These are phyloP conservation scores for Hypomyces perniciosus DNA, from an alignment of 2,329 filamentous ascomycete species.

Conservation along the genomic window DNA sequence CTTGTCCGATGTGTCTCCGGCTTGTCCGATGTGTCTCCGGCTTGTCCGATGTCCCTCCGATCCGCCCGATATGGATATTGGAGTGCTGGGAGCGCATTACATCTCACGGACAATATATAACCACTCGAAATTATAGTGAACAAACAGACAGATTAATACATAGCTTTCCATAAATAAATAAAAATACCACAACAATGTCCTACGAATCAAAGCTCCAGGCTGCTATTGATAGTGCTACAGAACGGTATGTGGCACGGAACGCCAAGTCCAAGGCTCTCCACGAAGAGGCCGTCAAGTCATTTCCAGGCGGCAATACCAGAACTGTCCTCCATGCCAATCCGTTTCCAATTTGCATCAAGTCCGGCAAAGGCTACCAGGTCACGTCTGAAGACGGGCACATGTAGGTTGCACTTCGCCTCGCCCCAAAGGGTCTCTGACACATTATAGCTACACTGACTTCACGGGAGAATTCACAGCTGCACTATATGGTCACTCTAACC, in stretches of 20 bases:
- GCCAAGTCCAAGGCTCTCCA: slow-evolving; percentile 33
- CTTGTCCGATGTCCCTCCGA: too few species aligned
- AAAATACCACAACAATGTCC: background rate
- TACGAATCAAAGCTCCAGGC: slow-evolving; percentile 7
- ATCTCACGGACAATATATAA: too few species aligned
- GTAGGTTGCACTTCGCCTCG: slow-evolving; percentile 15
- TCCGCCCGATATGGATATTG: too few species aligned
- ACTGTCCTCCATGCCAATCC: slow-evolving; percentile 38
- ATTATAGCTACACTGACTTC: slow-evolving; percentile 49
- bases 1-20: too few species aligned
- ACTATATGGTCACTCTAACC: slow-evolving; percentile 60
- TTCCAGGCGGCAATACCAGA: slow-evolving; percentile 44
- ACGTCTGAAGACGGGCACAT: slow-evolving; percentile 36
- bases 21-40: too few species aligned
- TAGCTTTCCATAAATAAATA: background rate
- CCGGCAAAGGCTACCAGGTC: slow-evolving; percentile 29
- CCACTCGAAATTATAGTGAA: too few species aligned
- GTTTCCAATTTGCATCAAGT: slow-evolving; percentile 38
- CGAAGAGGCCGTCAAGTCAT: slow-evolving; percentile 27
- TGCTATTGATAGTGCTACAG: slow-evolving; percentile 28
- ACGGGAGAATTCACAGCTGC: slow-evolving; percentile 59
- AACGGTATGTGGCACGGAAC: slow-evolving; percentile 32
- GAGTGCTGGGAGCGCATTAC: too few species aligned
- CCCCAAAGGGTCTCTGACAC: background rate
- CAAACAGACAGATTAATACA: too few species aligned